phyloP scores from a whole-genome alignment of 768 basidiomycete species.

The Brasilioporus rufonigricans region DNA sequence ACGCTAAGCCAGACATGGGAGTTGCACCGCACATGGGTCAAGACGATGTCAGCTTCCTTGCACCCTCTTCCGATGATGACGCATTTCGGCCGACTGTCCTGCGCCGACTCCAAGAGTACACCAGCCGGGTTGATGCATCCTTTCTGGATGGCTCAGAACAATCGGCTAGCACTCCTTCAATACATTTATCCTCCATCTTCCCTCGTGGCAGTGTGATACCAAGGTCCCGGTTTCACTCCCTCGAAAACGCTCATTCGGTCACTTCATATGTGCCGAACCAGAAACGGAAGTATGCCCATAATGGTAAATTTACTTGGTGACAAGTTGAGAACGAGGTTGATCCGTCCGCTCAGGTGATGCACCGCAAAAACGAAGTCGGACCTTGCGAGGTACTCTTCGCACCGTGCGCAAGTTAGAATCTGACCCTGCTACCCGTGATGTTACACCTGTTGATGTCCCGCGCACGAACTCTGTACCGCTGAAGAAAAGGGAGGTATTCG shows the following conservation, averaged over 20 bases:
- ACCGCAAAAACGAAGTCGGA: constrained; percentile 24
- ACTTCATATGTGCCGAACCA: not conserved
- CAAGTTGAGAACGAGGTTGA: constrained; percentile 5
- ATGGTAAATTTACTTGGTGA: constrained; percentile 6
- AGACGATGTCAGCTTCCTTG: constrained; percentile 12
- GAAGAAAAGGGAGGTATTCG: constrained; percentile 24
- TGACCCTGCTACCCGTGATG: constrained; percentile 27
- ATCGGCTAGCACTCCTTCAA: not conserved
- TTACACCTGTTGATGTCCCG: constrained; percentile 16
- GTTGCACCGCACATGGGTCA: not conserved
- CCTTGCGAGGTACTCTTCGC: constrained; percentile 10
- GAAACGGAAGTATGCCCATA: constrained; percentile 13
- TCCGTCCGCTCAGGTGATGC: constrained; percentile 10
- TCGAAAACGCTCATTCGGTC: not conserved
- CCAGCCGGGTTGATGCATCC: constrained; percentile 2
- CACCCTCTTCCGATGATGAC: constrained; percentile 1
- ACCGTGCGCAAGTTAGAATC: constrained; percentile 23
- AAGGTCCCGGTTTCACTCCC: not conserved
- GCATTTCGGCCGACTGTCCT: constrained; percentile 5
- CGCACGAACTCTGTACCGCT: constrained; percentile 26
- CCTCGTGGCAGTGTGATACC: not conserved
- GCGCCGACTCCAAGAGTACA: constrained; percentile 18
- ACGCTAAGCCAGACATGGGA: not conserved
- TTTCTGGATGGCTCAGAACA: not conserved
- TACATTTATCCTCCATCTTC: not conserved